Evolutionary conservation across 2,329 filamentous ascomycete species (phyloP).

Genomic region (Stagonosporopsis rhizophila): DNA sequence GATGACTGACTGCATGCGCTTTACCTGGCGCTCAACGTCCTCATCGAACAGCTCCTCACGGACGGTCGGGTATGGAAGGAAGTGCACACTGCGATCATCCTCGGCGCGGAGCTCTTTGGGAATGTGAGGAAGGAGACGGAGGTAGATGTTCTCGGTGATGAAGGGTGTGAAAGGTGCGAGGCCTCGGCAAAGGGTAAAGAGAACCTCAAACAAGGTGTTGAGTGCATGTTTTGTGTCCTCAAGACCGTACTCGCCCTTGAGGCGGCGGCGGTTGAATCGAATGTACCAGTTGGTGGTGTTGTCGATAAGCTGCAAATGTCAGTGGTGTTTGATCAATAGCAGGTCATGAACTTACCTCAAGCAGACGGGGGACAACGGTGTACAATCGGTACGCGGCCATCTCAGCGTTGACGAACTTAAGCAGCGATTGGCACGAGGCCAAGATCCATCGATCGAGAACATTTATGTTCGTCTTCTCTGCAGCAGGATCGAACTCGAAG

Average conservation of each 20-base stretch:
- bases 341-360: conserved; percentile 56
- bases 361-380: conserved; percentile 86
- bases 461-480: conserved; percentile 79
- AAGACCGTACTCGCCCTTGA: conserved; percentile 87
- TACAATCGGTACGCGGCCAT: conserved; percentile 79
- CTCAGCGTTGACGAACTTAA: conserved; percentile 91
- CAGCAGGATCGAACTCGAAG: conserved; percentile 78
- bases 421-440: conserved; percentile 86
- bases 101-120: conserved; percentile 72
- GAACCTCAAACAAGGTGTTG: conserved; percentile 91
- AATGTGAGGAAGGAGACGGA: conserved; percentile 80
- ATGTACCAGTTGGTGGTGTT: conserved; percentile 99
- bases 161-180: conserved; percentile 96
- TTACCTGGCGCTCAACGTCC: conserved; percentile 83
- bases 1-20: conserved; percentile 94
- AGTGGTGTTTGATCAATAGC: not conserved
- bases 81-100: conserved; percentile 88
- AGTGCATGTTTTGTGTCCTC: conserved; percentile 89
- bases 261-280: conserved; percentile 85
- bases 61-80: conserved; percentile 87
- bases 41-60: conserved; percentile 86
- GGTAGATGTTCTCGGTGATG: conserved; percentile 93
- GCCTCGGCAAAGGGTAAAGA: conserved; percentile 86
- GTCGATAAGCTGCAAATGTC: conserved; percentile 70
- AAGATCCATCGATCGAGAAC: conserved; percentile 98